Conservation (phyloP, 768 basidiomycete species). For the Porphyrellus cyaneotinctus region DNA sequence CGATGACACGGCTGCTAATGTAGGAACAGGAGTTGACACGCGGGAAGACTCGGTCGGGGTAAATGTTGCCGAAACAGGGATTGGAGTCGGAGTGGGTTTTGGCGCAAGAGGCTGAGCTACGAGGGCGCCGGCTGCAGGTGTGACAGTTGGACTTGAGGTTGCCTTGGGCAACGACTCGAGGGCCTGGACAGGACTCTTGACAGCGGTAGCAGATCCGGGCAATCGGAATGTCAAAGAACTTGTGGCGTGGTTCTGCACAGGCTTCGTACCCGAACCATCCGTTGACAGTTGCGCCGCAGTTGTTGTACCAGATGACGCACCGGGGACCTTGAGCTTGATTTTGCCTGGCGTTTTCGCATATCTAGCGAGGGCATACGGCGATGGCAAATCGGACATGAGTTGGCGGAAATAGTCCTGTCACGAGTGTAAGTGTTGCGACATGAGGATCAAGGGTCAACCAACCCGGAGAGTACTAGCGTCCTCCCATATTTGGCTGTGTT, state of each 20-base stretch:
- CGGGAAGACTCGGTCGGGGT: conserved; percentile 18
- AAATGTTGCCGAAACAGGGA: conserved; percentile 23
- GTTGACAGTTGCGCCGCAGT: conserved; percentile 10
- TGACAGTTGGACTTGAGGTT: conserved; percentile 7
- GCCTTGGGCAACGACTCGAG: conserved; percentile 20
- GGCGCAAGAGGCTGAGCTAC: conserved; percentile 18
- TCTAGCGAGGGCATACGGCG: conserved; percentile 58
- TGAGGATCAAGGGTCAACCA: conserved; percentile 19
- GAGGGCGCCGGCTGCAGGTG: conserved; percentile 15
- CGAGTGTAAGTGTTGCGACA: conserved; percentile 8
- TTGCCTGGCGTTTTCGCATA: conserved; percentile 58
- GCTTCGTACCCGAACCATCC: conserved; percentile 15
- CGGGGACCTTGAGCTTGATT: conserved; percentile 70
- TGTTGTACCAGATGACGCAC: conserved; percentile 21
- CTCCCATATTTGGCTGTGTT: conserved; percentile 79
- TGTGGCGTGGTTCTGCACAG: conserved; percentile 13
- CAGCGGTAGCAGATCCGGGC: conserved; percentile 15
- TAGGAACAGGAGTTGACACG: conserved; percentile 18
- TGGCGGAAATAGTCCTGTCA: conserved; percentile 66
- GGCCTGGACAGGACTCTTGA: conserved; percentile 23
- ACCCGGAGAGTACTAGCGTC: conserved; percentile 69
- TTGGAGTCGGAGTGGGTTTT: conserved; percentile 22
- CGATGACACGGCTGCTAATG: conserved; percentile 7
- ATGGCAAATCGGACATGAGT: conserved; percentile 74
- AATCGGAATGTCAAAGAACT: conserved; percentile 23